Conservation (phyloP, 768 basidiomycete genomes). For the Cyclocybe aegerita region DNA sequence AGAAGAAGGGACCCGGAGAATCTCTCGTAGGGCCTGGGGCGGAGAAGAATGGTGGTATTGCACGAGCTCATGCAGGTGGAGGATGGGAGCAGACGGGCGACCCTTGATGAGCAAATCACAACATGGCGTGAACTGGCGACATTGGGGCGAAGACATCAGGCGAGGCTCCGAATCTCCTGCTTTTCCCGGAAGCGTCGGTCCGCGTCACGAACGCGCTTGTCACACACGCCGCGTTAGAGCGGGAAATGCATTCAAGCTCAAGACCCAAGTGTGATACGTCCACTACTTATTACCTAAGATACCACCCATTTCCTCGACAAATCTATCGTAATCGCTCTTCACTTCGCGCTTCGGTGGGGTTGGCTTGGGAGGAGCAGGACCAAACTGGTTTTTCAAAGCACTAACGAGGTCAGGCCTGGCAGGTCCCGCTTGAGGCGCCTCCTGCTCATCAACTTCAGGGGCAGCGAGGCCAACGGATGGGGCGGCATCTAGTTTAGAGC, state of each 20-base stretch:
- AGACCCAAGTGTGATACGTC: neutral
- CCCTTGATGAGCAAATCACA: neutral
- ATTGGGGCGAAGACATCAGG: too few relatives aligned
- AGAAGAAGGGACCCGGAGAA: slow-evolving; percentile 60
- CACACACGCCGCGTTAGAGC: neutral
- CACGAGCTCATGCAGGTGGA: slow-evolving; percentile 26
- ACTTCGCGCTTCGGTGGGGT: slow-evolving; percentile 31
- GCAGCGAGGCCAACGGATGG: slow-evolving; percentile 44
- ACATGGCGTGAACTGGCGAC: neutral
- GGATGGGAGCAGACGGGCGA: neutral
- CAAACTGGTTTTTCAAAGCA: slow-evolving; percentile 60
- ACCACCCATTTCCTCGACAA: slow-evolving; percentile 75
- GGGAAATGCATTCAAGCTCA: neutral
- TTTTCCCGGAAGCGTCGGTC: too few relatives aligned
- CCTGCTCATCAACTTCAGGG: slow-evolving; percentile 23
- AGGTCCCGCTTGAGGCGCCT: slow-evolving; percentile 27
- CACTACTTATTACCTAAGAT: slow-evolving; percentile 42
- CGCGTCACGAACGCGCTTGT: neutral
- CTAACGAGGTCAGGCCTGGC: slow-evolving; percentile 68
- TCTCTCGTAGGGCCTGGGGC: slow-evolving; percentile 65
- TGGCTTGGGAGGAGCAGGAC: slow-evolving; percentile 31
- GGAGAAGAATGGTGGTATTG: slow-evolving; percentile 48
- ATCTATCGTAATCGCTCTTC: slow-evolving; percentile 74
- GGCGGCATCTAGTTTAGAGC: slow-evolving; percentile 60
- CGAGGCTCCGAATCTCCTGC: too few relatives aligned